Base-by-base conservation (phyloP, 345 rosid species). In the Raphanus raphanistrum region DNA sequence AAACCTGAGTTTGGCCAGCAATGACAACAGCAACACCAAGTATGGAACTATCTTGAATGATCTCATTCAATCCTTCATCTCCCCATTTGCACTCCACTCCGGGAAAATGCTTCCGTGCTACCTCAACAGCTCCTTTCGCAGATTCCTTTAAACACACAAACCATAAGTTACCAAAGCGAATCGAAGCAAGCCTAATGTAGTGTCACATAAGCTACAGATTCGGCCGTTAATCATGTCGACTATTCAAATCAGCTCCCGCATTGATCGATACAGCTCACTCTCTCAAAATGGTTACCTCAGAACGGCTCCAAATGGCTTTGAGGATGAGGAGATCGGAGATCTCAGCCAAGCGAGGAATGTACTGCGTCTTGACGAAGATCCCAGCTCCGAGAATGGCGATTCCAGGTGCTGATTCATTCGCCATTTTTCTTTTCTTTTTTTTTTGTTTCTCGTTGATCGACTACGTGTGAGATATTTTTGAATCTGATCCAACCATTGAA, bases 341-440 rank as follows among this genome's bases (percentile, higher is more conserved):
- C 88, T 95, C 98, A 45, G 94, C 81, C 6, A 92, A 86, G 58
- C 95, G 81, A 0, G 99, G 97, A 65, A 95, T 84, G 85, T 95
- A 95, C 65, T 90, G 97, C 28, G 89, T 85, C 68, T 84, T 92
- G 52, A 92, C 98, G 86, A 92, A 95, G 88, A 89, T 95, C 70
- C 98, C 99, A 32, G 96, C 96, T 63, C 98, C 99, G 60, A 90
- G 81, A 73, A 95, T 84, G 10, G 97, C 98, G 28, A 95, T 84
- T 71, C 83, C 86, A 16, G 92, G 89, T 58, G 72, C 50, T 35
- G 66, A 72, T 6, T 67, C 71, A 32, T 83, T 84, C 85, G 78
- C 84, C 97, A 89, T 89, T 73, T 35, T 33, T 6, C 5, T 3
- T 31, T 68, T 9, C 5, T 57, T 33, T 4, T 5, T 9, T 26